These are phyloP conservation scores for Lichina pygmaea DNA, from an alignment of 495 filamentous ascomycete genomes.

Conservation along the genomic window DNA sequence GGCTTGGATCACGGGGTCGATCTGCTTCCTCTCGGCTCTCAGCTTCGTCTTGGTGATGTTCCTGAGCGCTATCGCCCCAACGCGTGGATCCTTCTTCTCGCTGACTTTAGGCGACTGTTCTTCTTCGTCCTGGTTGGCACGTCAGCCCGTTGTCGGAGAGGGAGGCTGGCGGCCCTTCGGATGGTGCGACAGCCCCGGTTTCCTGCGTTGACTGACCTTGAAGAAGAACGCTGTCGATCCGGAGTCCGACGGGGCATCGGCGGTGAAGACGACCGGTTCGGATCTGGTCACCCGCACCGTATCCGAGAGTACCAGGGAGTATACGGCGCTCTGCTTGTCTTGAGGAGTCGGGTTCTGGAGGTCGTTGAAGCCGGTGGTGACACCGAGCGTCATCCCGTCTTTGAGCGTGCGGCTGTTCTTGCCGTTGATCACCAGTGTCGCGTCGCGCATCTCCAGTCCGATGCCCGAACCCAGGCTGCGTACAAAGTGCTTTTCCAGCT, in stretches of 20 bases:
- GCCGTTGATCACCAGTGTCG: conserved; percentile 51
- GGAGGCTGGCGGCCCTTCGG: too few relatives aligned
- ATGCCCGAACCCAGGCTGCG: conserved; percentile 78
- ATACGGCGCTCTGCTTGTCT: conserved; percentile 63
- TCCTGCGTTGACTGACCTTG: conserved; percentile 20
- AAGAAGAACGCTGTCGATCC: conserved; percentile 94
- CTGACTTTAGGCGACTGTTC: conserved; percentile 39
- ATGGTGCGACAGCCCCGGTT: neutral
- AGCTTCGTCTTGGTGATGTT: conserved; percentile 89
- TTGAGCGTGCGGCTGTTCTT: conserved; percentile 63
- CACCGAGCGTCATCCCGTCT: conserved; percentile 86
- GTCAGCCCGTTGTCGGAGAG: too few relatives aligned
- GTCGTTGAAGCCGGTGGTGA: conserved; percentile 71
- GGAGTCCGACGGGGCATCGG: conserved; percentile 65
- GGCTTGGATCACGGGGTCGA: conserved; percentile 74
- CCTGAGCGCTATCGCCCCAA: conserved; percentile 60
- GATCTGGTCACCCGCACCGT: conserved; percentile 64
- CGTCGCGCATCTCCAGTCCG: conserved; percentile 72
- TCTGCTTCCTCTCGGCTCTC: conserved; percentile 61
- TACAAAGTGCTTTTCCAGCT: conserved; percentile 75
- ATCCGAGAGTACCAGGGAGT: conserved; percentile 74
- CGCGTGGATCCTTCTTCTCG: conserved; percentile 52
- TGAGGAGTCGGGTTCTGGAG: conserved; percentile 58
- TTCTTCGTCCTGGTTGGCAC: conserved; percentile 14
- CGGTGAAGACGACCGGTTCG: conserved; percentile 72